Conservation (phyloP, 2,329 filamentous ascomycete species). For the Ophiostoma ulmi region DNA sequence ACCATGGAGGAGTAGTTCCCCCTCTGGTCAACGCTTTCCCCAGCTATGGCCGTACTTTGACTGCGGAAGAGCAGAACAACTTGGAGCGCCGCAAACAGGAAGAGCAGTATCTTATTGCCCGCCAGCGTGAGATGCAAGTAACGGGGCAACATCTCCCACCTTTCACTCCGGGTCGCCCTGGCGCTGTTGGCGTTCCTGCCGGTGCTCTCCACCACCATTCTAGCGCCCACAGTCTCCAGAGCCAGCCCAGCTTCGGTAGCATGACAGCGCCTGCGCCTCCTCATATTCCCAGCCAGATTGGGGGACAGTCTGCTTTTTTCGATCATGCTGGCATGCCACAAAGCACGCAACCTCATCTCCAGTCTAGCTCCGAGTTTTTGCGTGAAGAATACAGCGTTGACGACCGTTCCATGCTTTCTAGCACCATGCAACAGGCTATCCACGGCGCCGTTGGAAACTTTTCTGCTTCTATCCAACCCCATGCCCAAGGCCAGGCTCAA, state of each 20-base stretch:
- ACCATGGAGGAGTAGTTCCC: slow-evolving; percentile 64
- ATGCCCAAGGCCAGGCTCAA: neutral
- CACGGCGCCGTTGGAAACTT: slow-evolving; percentile 34
- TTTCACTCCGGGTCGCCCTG: slow-evolving; percentile 29
- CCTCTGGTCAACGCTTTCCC: slow-evolving; percentile 92
- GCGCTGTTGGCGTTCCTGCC: slow-evolving; percentile 39
- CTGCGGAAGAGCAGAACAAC: slow-evolving; percentile 96
- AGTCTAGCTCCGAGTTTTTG: slow-evolving; percentile 48
- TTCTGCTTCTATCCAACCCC: slow-evolving; percentile 28
- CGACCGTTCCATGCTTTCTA: slow-evolving; percentile 51
- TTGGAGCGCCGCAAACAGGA: slow-evolving; percentile 95
- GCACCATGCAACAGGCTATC: slow-evolving; percentile 33
- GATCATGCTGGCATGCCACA: slow-evolving; percentile 50
- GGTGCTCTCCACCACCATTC: slow-evolving; percentile 76
- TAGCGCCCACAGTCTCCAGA: slow-evolving; percentile 91
- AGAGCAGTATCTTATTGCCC: slow-evolving; percentile 93
- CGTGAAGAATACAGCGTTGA: slow-evolving; percentile 61
- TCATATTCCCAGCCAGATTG: slow-evolving; percentile 53
- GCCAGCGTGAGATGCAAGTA: slow-evolving; percentile 87
- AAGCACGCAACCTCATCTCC: slow-evolving; percentile 41
- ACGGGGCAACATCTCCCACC: slow-evolving; percentile 54
- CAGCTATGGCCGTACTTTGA: slow-evolving; percentile 91
- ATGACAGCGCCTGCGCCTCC: slow-evolving; percentile 67
- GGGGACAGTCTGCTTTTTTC: slow-evolving; percentile 64
- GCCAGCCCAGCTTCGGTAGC: slow-evolving; percentile 92